Evolutionary conservation across 2,329 filamentous ascomycete genomes (phyloP), one percentile per base, ranked within the genome.

Genomic region (Aspergillus sp.): DNA sequence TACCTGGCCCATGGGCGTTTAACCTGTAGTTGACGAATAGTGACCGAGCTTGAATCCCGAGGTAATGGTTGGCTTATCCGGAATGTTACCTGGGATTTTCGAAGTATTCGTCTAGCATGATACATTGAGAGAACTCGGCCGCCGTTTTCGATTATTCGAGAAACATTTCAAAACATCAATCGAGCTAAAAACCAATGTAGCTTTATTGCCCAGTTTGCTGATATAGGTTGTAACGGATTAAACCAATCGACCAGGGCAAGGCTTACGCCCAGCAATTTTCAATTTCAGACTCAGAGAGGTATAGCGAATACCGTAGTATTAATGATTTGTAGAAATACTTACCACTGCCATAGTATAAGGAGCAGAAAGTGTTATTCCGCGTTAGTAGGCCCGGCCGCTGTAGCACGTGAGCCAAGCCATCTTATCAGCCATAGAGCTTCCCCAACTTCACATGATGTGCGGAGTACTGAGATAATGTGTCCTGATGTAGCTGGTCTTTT

Each of bases 1-100:
- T 58, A 76, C 74, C 71, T 71, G 41, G 75, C 57, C 74, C 74
- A 73, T 48, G 72, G 74, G 63, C 67, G 71, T 59, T 69, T 70
- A 53, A 74, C 69, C 55, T 68, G 75, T 58, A 76, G 73, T 66
- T 71, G 69, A 23, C 68, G 72, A 36, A 74, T 62, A 54, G 69
- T 72, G 19, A 65, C 55, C 51, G 60, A 36, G 45, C 55, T 58
- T 58, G 65, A 58, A 58, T 57, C 48, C 45, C 59, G 61, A 63
- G 65, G 52, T 47, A 64, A 64, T 58, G 62, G 61, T 59, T 65
- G 65, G 57, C 58, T 65, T 48, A 65, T 61, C 45, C 65, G 66
- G 57, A 71, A 67, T 45, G 63, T 63, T 38, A 66, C 55, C 65
- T 64, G 68, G 63, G 65, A 54, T 58, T 62, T 67, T 65, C 68